Evolutionary conservation across 805 yeast genomes (phyloP), one percentile per base, ranked within the genome.

Genomic region (Candida cerambycidarum): DNA sequence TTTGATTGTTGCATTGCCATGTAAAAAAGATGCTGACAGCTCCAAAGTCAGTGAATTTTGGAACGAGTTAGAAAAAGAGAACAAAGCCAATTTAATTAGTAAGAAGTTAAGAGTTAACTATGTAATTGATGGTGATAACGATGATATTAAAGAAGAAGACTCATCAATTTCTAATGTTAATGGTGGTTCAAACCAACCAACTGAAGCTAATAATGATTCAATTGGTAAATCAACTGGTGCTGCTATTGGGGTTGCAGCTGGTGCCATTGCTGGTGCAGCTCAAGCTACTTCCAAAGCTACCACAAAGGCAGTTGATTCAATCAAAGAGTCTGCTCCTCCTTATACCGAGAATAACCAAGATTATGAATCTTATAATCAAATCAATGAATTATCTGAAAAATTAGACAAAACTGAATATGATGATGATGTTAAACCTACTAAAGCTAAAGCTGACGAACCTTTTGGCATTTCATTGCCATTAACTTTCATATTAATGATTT

Each of bases 1-100:
- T 63, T 79, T 92, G 57, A 82, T 93, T 46, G 90, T 90, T 53
- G 80, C 95, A 19, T 75, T 89, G 51, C 95, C 96, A 37, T 79
- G 89, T 47, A 81, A 85, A 13, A 77, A 73, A 43, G 62, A 78
- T 47, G 76, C 76, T 47, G 81, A 79, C 40, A 69, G 76, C 32
- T 57, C 75, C 19, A 71, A 63, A 53, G 83, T 87, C 39, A 77
- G 87, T 38, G 83, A 82, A 38, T 66, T 77, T 55, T 89, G 97
- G 97, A 58, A 84, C n/a, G 69, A 75, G 42, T 74, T 89, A 59
- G 90, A 84, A 61, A 60, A 76, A 27, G 75, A 74, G 59, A 72
- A 70, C 63, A 77, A 80, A 59, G 61, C 70, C 23, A 74, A 74
- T 51, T 73, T 82, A 42, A 69, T 74, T 29, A 78, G 83, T 55